These are phyloP conservation scores for Castanospermum australe DNA, from an alignment of 306 rosid species.

Conservation along the genomic window DNA sequence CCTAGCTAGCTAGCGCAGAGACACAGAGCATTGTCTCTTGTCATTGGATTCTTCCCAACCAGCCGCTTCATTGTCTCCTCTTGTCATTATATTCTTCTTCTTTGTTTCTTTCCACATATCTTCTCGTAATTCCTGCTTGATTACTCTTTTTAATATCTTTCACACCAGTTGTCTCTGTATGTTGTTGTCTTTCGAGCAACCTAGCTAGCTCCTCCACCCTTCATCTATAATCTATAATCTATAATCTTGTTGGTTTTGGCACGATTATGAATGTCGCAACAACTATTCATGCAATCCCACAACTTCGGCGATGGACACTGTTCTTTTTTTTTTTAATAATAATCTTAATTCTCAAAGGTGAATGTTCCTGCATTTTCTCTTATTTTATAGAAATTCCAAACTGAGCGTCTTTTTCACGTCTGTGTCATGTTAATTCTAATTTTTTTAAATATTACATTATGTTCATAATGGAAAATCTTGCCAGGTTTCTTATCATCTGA, in stretches of 20 bases:
- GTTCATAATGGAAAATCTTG: no score
- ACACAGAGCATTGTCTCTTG: slow-evolving; percentile 20
- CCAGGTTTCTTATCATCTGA: no score
- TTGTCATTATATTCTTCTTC: slow-evolving; percentile 15
- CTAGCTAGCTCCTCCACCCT: neutral
- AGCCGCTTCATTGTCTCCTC: slow-evolving; percentile 4
- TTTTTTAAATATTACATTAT: no score
- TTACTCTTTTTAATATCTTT: neutral
- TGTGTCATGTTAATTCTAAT: neutral
- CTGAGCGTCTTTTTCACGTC: neutral
- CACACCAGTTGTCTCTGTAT: neutral
- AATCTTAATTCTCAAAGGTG: neutral
- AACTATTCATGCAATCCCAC: neutral
- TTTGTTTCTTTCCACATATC: slow-evolving; percentile 15
- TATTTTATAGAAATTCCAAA: neutral
- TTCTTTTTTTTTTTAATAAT: no score
- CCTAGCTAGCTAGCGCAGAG: neutral
- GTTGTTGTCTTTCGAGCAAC: neutral
- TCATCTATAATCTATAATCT: neutral
- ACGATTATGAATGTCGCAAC: slow-evolving; percentile 1
- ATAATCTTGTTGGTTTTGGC: neutral
- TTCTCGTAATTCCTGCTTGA: neutral
- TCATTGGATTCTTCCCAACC: slow-evolving; percentile 30
- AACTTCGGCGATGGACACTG: neutral
- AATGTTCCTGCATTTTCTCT: neutral